Evolutionary conservation across 352 stramenopile genomes (phyloP).

Genomic region (Phytophthora europaea): DNA sequence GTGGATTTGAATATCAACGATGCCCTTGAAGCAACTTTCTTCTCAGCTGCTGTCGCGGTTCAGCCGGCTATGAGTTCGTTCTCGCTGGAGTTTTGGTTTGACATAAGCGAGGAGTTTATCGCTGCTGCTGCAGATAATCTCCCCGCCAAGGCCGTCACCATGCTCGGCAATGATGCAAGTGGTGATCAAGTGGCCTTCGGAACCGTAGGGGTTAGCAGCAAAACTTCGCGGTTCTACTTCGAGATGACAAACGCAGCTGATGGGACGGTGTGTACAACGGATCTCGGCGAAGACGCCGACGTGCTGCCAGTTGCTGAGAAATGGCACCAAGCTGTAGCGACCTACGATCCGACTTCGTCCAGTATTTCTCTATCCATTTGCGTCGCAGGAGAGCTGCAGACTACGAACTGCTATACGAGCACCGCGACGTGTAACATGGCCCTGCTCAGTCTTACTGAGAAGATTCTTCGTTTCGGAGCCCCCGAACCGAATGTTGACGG

Average conservation of each 20-base stretch:
- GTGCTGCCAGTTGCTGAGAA: slow-evolving; percentile 17
- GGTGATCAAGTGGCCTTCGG: slow-evolving; percentile 23
- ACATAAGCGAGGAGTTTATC: slow-evolving; percentile 24
- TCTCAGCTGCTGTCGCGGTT: slow-evolving; percentile 55
- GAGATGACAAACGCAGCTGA: slow-evolving; percentile 36
- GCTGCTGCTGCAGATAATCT: not conserved
- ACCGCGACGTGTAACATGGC: slow-evolving; percentile 46
- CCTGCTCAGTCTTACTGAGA: slow-evolving; percentile 47
- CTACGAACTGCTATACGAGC: slow-evolving; percentile 15
- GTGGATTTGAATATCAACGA: slow-evolving; percentile 56
- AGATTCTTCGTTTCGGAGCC: slow-evolving; percentile 34
- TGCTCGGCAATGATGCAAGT: slow-evolving; percentile 21
- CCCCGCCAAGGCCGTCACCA: slow-evolving; percentile 1
- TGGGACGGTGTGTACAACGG: slow-evolving; percentile 21
- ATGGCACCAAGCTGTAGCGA: slow-evolving; percentile 70
- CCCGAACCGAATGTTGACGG: slow-evolving; percentile 5
- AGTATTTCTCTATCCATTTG: slow-evolving; percentile 53
- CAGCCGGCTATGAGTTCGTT: slow-evolving; percentile 67
- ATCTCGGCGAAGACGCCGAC: slow-evolving; percentile 10
- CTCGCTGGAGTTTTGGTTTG: slow-evolving; percentile 72
- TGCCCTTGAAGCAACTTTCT: slow-evolving; percentile 59
- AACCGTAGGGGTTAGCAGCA: slow-evolving; percentile 19
- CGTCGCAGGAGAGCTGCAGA: slow-evolving; percentile 16
- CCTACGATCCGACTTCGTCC: slow-evolving; percentile 61
- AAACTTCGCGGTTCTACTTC: slow-evolving; percentile 36